Conservation (phyloP, 2,329 filamentous ascomycete species). For the Sclerotinia nivalis region DNA sequence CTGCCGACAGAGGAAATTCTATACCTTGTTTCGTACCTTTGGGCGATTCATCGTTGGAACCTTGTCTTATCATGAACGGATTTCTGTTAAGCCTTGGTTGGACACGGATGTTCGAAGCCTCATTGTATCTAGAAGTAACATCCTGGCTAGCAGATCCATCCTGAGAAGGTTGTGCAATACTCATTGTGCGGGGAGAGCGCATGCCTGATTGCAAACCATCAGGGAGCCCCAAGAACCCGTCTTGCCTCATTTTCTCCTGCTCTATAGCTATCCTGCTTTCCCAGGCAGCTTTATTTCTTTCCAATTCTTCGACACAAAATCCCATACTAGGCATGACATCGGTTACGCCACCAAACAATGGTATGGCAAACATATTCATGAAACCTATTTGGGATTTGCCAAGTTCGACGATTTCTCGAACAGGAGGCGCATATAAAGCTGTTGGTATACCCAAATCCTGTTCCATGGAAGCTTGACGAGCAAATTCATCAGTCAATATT, state of each 20-base stretch:
- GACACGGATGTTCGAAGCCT: slow-evolving; percentile 30
- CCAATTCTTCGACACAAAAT: slow-evolving; percentile 81
- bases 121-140: slow-evolving; percentile 19
- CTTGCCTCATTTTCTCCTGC: slow-evolving; percentile 45
- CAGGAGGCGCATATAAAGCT: slow-evolving; percentile 80
- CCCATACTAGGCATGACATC: slow-evolving; percentile 82
- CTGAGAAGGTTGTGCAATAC: slow-evolving; percentile 34
- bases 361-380: slow-evolving; percentile 93
- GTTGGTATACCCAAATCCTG: slow-evolving; percentile 82
- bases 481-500: slow-evolving; percentile 93
- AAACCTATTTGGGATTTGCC: slow-evolving; percentile 90
- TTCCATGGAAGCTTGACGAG: slow-evolving; percentile 91
- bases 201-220: slow-evolving; percentile 42
- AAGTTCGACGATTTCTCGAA: slow-evolving; percentile 79
- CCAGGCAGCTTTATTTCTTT: slow-evolving; percentile 75
- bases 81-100: slow-evolving; percentile 34
- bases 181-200: slow-evolving; percentile 40
- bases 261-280: slow-evolving; percentile 66
- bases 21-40: slow-evolving; percentile 25
- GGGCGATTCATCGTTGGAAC: slow-evolving; percentile 28
- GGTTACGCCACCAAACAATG: slow-evolving; percentile 84
- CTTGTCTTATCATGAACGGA: slow-evolving; percentile 30
- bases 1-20: slow-evolving; percentile 32
- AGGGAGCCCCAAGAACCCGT: slow-evolving; percentile 25
- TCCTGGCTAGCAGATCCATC: slow-evolving; percentile 28